phyloP scores from a whole-genome alignment of 2,329 filamentous ascomycete species.

The Cladosporium colombiae region DNA sequence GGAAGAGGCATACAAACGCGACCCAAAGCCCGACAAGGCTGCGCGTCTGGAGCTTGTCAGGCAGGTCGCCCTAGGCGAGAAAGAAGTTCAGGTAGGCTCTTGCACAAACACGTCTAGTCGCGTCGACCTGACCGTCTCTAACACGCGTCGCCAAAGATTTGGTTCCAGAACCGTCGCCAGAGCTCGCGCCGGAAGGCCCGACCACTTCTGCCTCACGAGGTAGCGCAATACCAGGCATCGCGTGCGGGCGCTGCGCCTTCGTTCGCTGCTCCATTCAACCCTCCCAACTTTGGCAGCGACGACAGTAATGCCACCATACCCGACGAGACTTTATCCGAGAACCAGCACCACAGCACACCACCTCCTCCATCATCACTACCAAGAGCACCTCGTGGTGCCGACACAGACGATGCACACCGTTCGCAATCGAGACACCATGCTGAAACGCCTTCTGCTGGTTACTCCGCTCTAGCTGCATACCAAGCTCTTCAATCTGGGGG shows the following conservation, averaged over 20 bases:
- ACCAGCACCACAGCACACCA: constrained; percentile 18
- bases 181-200: constrained; percentile 88
- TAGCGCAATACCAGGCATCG: constrained; percentile 49
- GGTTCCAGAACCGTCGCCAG: constrained; percentile 95
- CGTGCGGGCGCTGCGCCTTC: constrained; percentile 22
- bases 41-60: constrained; percentile 81
- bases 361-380: constrained; percentile 14
- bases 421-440: not conserved
- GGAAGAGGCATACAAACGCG: constrained; percentile 79
- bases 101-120: constrained; percentile 17
- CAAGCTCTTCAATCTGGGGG: constrained; percentile 7
- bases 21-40: constrained; percentile 88
- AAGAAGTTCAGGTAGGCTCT: constrained; percentile 84
- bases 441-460: constrained; percentile 7
- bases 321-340: constrained; percentile 18
- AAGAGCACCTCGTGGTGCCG: not conserved
- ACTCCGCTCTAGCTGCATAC: constrained; percentile 13
- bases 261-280: constrained; percentile 2
- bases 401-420: not conserved
- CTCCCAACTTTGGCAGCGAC: constrained; percentile 20
- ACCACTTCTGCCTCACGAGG: constrained; percentile 75
- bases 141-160: constrained; percentile 64
- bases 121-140: constrained; percentile 29
- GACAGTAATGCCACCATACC: constrained; percentile 20
- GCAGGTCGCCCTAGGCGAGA: constrained; percentile 86